phyloP scores from a whole-genome alignment of 306 rosid genomes.

The Oxytropis ochrocephala region DNA sequence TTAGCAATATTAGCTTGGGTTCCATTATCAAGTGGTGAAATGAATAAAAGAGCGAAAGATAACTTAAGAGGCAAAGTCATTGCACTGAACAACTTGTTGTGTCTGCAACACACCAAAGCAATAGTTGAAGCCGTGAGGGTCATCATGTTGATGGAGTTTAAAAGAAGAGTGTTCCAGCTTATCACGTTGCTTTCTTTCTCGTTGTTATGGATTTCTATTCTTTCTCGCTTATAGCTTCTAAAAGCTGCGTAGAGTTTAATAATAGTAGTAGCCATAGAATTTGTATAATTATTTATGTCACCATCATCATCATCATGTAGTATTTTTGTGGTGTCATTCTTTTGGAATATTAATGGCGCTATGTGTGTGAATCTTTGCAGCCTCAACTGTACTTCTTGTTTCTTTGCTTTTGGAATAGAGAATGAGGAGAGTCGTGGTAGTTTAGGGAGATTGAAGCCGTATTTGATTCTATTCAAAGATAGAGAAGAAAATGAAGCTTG shows the following conservation, averaged over 20 bases:
- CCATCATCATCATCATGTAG: background rate
- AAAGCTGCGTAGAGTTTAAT: conserved; percentile 46
- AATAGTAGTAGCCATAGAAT: background rate
- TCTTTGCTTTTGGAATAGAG: conserved; percentile 18
- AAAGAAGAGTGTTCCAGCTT: conserved; percentile 58
- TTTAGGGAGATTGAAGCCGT: conserved; percentile 28
- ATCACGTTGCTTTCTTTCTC: conserved; percentile 45
- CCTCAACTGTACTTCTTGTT: conserved; percentile 4
- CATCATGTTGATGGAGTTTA: conserved; percentile 62
- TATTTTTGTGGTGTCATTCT: background rate
- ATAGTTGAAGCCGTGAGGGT: conserved; percentile 58
- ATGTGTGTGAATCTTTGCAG: conserved; percentile 2
- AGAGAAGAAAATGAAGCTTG: conserved; percentile 22
- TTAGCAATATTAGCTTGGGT: too few species aligned
- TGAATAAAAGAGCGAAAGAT: conserved; percentile 44
- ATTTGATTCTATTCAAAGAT: conserved; percentile 30
- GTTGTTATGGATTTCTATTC: conserved; percentile 63
- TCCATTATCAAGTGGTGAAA: too few species aligned
- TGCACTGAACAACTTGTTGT: background rate
- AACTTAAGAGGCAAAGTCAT: conserved; percentile 36
- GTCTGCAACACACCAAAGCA: conserved; percentile 26
- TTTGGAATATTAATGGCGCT: background rate
- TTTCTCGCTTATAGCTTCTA: conserved; percentile 45
- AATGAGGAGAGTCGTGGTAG: conserved; percentile 20
- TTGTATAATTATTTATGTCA: background rate